Evolutionary conservation across 192 early-diverging fungal genomes (phyloP), one percentile per base, ranked within the genome.

Genomic region (Coemansia sp.): DNA sequence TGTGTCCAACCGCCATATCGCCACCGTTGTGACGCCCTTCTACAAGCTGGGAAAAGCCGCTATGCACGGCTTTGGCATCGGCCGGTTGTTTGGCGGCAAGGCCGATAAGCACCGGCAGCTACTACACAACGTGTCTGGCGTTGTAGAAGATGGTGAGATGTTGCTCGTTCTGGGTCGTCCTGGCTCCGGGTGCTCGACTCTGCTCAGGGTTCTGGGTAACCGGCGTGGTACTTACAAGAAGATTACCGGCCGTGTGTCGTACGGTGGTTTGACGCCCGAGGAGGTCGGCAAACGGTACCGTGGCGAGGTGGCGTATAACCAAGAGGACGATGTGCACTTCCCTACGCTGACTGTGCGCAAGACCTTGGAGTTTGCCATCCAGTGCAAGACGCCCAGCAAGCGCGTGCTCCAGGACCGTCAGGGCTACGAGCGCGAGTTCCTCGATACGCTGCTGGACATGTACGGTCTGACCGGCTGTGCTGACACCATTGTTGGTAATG

Each of bases 251-350:
- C 73, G 72, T 0, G 86, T 90, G 55, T 81, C 83, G 23, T 91
- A 92, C 62, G 90, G 90, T 13, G 92, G 91, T 6, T 82, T 95
- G 63, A 78, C 84, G 14, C 71, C 87, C 14, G 69, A 83, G 14
- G 84, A 87, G 47, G 86, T 95, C 63, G 66, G 67, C 3, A 82
- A 81, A 32, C 71, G 85, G 50, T 92, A 90, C 68, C 88, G 89
- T 66, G 91, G 89, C 47, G 89, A 92, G 64, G 87, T 95, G 10
- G 86, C 87, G 21, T 95, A 94, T 68, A 91, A 90, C 68, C 86
- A 89, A 74, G 94, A 95, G 84, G 90, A 91, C 71, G 92, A 93
- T 64, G 82, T 86, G 43, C 91, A 95, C 68, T 91, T 87, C 72
- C 89, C 91, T 8, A 90, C 90, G n/a, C 65, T 94, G 72, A 92